A percentile compares a stretch with the other conserved stretches of the same genome.
Evolutionary conservation across 2,329 filamentous ascomycete genomes (phyloP).

Genomic region (Hypoxylon sp.): DNA sequence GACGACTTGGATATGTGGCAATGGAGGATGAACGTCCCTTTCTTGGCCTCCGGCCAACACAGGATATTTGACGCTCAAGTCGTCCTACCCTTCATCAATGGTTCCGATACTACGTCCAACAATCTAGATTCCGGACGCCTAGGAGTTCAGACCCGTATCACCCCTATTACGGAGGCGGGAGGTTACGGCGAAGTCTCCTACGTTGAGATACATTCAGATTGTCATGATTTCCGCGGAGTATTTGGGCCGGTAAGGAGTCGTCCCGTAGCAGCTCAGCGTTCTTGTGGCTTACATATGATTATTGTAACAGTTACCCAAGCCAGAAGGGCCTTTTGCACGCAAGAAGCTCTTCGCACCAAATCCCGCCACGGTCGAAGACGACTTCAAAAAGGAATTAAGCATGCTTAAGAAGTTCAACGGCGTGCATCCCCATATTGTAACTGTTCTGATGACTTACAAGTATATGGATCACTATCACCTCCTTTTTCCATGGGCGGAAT

Average conservation of each 20-base stretch:
- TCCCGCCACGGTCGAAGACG: neutral
- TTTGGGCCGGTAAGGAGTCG: conserved; percentile 11
- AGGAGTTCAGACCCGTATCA: neutral
- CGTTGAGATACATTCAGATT: conserved; percentile 25
- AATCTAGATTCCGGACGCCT: neutral
- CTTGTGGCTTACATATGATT: neutral
- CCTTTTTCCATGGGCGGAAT: conserved; percentile 49
- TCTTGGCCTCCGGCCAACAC: conserved; percentile 4
- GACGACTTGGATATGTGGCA: conserved; percentile 19
- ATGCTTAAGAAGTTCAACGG: conserved; percentile 32
- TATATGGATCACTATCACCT: conserved; percentile 39
- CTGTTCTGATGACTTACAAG: conserved; percentile 42
- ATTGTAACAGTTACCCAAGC: conserved; percentile 5
- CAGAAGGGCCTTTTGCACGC: conserved; percentile 19
- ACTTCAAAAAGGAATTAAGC: conserved; percentile 18
- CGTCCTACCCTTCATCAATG: conserved; percentile 12
- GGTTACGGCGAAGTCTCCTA: conserved; percentile 24
- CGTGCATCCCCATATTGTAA: conserved; percentile 45
- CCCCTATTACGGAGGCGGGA: conserved; percentile 1
- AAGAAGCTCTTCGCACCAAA: conserved; percentile 2
- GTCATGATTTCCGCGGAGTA: conserved; percentile 15
- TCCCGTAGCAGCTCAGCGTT: neutral
- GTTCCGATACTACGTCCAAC: neutral
- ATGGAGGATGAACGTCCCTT: conserved; percentile 27
- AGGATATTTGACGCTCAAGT: neutral